Base-by-base conservation (phyloP, 768 basidiomycete genomes). In the Russula olivacea region DNA sequence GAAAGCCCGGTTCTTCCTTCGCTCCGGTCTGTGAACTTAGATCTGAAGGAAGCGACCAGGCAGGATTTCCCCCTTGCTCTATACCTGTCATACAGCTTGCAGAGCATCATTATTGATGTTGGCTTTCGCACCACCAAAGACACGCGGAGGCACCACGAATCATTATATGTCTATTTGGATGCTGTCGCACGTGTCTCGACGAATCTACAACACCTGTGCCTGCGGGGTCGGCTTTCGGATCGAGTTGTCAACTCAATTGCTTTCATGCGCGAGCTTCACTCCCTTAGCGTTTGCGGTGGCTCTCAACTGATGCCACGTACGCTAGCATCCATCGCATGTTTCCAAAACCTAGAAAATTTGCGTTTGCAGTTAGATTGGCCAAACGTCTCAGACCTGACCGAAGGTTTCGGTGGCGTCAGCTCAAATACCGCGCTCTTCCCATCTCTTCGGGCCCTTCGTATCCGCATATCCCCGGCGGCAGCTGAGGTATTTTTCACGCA, bases 261-360 rank as follows among this genome's bases (percentile, higher is more conserved):
- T 1, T 50, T 30, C 45, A 63, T 68, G 65, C 50, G 41, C 60
- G 53, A 53, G 28, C 61, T 68, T 45, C 66, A 56, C 30, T 67
- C 61, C 19, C 61, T 68, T 8, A 63, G 40, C 21, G 40, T 68
- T 28, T 68, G 65, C 47, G 60, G 66, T 38, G 59, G 61, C 12
- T 61, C 60, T 15, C 58, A 63, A 28, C 38, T 68, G n/a, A 59
- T 62, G 58, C 58, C 67, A 56, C 67, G 66, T 47, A 64, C 65
- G 19, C 50, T 68, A 34, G 61, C 61, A 5, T 63, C 67, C 21
- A 56, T 68, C 23, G 45, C 61, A 7, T 28, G 49, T 45, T 68
- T 68, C 45, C 55, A 61, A n/a, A 60, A 54, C 47, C 61, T 68
- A 47, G 47, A 61, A 28, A 66, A 68, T 28, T 49, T 68, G 38